Base-by-base conservation (phyloP, 768 basidiomycete genomes). In the Hypholoma sublateritium region DNA sequence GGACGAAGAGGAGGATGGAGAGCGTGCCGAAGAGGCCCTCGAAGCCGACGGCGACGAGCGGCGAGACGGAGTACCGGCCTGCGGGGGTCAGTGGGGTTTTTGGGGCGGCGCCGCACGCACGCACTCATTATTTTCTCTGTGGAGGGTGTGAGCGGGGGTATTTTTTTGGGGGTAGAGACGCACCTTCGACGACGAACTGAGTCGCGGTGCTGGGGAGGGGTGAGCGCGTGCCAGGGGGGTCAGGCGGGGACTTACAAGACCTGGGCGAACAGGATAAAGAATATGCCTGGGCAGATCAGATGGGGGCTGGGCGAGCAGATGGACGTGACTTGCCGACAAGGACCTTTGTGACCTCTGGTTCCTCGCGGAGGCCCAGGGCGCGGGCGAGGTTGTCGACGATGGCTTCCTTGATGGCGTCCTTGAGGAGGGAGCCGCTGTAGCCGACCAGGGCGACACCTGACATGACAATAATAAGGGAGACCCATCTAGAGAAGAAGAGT, bases 191-290 rank as follows among this genome's bases (percentile, higher is more conserved):
- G 44, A 98, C 95, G 68, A 95, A 95, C 69, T 95, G 94, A 9
- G 86, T 84, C 54, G 94, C 94, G 25, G 92, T 91, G 76, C 92
- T 95, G 69, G 59, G 57, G 37, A n/a, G 56, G 37, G 36, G 57
- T 57, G 58, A 37, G 55, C 68, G 32, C 36, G 28, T 25, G 24
- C 14, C 28, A 50, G 47, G n/a, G 21, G 17, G 34, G 44, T 11
- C 25, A 50, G 43, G 46, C 37, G 22, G 44, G 17, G 34, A 59
- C 88, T 79, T 69, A 93, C 91, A 98, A 98, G 61, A 97, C 72
- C 72, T 98, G 96, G 22, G 96, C 96, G 69, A 97, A 94, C 25
- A 97, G 74, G 53, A 98, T 81, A 70, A 99, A 88, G 70, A 93
- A 85, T 32, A 98, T 87, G 53, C n/a, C n/a, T n/a, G n/a, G n/a